These are phyloP conservation scores for Mastigamoeba balamuthi DNA, from an alignment of 78 protist species.

Conservation along the genomic window DNA sequence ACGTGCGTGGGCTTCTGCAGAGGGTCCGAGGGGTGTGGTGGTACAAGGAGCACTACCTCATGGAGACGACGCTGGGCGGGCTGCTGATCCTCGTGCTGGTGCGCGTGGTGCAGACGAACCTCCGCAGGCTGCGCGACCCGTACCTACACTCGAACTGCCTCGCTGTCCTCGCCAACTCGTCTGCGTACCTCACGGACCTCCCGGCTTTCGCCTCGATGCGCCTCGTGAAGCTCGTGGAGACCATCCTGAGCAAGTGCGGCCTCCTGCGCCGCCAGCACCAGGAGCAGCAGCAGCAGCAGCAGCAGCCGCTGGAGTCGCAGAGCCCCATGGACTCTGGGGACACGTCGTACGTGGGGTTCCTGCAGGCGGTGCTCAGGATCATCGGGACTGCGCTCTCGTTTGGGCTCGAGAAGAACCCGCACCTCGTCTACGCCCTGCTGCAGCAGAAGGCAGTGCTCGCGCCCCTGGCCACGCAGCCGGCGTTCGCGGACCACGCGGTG, in stretches of 20 bases:
- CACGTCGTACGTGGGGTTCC: background rate
- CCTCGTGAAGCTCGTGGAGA: slow-evolving; percentile 38
- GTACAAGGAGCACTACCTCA: slow-evolving; percentile 38
- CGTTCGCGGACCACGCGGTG: background rate
- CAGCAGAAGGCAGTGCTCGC: background rate
- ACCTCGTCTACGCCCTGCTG: background rate
- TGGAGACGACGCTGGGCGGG: slow-evolving; percentile 40
- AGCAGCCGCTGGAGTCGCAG: no score
- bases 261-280: background rate
- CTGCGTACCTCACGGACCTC: slow-evolving; percentile 36
- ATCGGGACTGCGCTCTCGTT: background rate
- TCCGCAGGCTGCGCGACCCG: slow-evolving; percentile 30
- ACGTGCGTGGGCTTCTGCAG: no score
- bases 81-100: slow-evolving; percentile 38
- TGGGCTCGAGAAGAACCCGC: background rate
- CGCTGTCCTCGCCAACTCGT: slow-evolving; percentile 46
- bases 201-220: slow-evolving; percentile 41
- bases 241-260: background rate
- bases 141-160: slow-evolving; percentile 54
- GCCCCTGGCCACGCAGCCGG: background rate
- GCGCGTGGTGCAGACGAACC: slow-evolving; percentile 25
- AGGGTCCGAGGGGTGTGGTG: no score
- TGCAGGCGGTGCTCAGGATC: background rate
- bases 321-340: background rate
- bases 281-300: no score